Evolutionary conservation across 2,329 filamentous ascomycete species (phyloP), one percentile per base, ranked within the genome.

Genomic region (Cephalotrichum gorgonifer): DNA sequence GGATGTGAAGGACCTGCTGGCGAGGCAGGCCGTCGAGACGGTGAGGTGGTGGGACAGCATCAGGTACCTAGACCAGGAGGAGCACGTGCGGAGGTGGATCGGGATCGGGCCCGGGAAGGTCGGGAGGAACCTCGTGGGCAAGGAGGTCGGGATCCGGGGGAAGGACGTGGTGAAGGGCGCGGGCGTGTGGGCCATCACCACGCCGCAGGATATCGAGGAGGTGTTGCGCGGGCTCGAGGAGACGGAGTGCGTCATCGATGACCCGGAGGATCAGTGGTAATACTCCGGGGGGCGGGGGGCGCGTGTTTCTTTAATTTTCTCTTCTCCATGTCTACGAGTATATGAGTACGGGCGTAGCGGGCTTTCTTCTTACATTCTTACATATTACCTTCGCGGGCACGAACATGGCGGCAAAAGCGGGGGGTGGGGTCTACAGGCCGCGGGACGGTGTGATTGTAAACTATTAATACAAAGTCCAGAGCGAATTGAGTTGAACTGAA

Each of bases 11-110:
- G 83, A 94, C 54, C 67, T 94, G 43, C 70, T 95, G 45, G 83
- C 89, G 1, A 71, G 87, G 44, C 85, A 89, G 60, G 90, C 86
- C 53, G 81, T 93, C n/a, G 88, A 95, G 68, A 96, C 90, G 27
- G 88, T 97, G 39, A 76, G 79, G 51, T 97, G 91, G 91, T 95
- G 90, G 83, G 88, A 94, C 56, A 93, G 87, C 58, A 90, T 97
- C 58, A 82, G 81, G 55, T 95, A 94, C 60, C 70, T 96, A 45
- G 88, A 96, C 62, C 83, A 93, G 62, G 81, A 93, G 58, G 78
- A 84, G 59, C 83, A 83, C 54, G 86, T 95, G 17, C 75, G 83
- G 57, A 74, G 90, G 50, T 96, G 91, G 85, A 78, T 97, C 45
- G 91, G 91, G 41, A 88, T 97, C 53, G 91, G 91, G 1, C 91